Evolutionary conservation across 116 monocot species (phyloP).

Genomic region (Phalaenopsis hybrid): DNA sequence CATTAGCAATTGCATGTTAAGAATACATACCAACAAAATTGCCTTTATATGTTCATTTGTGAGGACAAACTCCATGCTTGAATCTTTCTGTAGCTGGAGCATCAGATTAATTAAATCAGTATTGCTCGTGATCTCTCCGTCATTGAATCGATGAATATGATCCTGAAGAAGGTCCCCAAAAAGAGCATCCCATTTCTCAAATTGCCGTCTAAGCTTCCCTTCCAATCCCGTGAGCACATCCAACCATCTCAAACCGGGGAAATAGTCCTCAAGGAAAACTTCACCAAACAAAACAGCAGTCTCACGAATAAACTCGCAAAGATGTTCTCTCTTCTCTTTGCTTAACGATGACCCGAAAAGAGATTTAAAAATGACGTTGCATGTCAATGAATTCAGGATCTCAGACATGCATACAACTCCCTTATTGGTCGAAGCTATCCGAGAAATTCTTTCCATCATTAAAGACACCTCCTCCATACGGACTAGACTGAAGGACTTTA

Average conservation of each 20-base stretch:
- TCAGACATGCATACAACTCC: constrained; percentile 15
- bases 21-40: not conserved
- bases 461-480: not conserved
- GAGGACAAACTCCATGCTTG: not conserved
- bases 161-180: constrained; percentile 13
- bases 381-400: constrained; percentile 9
- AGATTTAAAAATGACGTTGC: constrained; percentile 3
- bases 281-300: not conserved
- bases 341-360: not conserved
- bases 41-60: constrained; percentile 5
- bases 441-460: not conserved
- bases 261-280: not conserved
- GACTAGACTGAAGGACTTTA: not conserved
- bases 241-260: constrained; percentile 9
- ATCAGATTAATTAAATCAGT: not conserved
- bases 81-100: not conserved
- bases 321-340: not conserved
- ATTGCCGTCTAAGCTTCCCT: constrained; percentile 3
- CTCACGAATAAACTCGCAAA: not conserved
- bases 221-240: constrained; percentile 7
- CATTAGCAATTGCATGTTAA: no score
- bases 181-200: constrained; percentile 7
- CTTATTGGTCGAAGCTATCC: not conserved
- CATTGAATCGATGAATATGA: constrained; percentile 1
- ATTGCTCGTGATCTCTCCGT: not conserved